Evolutionary conservation across 2,329 filamentous ascomycete genomes (phyloP), one percentile per base, ranked within the genome.

Genomic region (Alternaria consortialis): DNA sequence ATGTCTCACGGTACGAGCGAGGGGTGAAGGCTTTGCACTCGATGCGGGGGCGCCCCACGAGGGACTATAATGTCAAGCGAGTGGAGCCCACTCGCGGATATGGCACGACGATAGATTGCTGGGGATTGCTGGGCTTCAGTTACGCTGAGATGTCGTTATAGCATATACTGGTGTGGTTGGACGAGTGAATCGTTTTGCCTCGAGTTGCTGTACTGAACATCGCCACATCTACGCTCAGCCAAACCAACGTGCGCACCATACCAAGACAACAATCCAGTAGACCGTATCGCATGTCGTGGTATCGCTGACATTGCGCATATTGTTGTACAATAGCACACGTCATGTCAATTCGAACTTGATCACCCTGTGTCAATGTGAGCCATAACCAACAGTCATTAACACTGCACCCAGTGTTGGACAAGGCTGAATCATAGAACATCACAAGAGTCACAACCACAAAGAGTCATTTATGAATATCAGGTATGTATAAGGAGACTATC

Each of bases 401-500:
- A 27, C 13, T 5, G 40, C 27, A 36, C 44, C 27, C 31, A 32
- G 15, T 44, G 31, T 40, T 23, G 44, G 40, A 12, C 8, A 36
- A 25, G 15, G 5, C 42, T 23, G 44, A 60, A 52, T 60, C 57
- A 60, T 20, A 36, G 11, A 46, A 34, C 17, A 37, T 42, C 37
- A 50, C 46, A 36, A 37, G 46, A 56, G 52, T 46, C 52, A 43
- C 23, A 40, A 17, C 37, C 39, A 36, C 15, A 15, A 29, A 42
- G 58, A 67, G 63, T 69, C 65, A 69, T 64, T 39, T 52, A 40
- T 58, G 51, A 57, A 57, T 17, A 63, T 52, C 46, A 68, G 27
- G 37, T 67, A 59, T 68, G 64, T 69, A 63, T 63, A 63, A 69
- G 52, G 55, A 66, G 58, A 66, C 62, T 56, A 63, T 67, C 64